A percentile compares a stretch with the other conserved stretches of the same genome.
phyloP scores from a whole-genome alignment of 2,329 filamentous ascomycete species.

The Monosporascus sp. region DNA sequence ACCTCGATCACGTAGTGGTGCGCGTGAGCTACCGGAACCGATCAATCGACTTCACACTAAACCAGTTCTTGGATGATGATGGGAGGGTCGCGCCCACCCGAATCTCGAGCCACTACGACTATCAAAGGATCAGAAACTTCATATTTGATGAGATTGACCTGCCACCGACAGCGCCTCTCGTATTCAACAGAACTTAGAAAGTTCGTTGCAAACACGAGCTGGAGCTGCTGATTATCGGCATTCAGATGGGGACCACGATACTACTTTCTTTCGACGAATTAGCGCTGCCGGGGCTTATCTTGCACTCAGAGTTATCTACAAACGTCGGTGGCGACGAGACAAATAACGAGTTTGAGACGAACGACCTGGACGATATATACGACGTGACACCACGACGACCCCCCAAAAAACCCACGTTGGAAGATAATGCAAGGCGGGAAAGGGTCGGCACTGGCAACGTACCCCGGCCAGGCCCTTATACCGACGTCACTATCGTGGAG shows the following conservation, averaged over 20 bases:
- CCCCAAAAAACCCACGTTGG: too few relatives aligned
- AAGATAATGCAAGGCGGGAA: too few relatives aligned
- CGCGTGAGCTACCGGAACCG: not conserved
- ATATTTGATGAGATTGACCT: not conserved
- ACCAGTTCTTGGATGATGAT: not conserved
- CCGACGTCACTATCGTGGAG: too few relatives aligned
- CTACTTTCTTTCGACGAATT: not conserved
- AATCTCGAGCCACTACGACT: constrained; percentile 2
- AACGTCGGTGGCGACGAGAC: not conserved
- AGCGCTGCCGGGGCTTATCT: not conserved
- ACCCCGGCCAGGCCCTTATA: too few relatives aligned
- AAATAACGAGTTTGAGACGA: not conserved
- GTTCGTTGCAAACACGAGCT: constrained; percentile 1
- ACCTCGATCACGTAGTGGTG: not conserved
- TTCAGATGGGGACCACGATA: constrained; percentile 1
- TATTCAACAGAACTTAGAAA: not conserved
- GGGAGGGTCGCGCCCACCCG: not conserved
- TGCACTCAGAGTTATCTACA: not conserved
- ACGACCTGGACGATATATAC: not conserved
- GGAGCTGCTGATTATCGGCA: constrained; percentile 1
- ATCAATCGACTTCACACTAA: not conserved
- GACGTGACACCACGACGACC: not conserved
- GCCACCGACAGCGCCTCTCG: not conserved
- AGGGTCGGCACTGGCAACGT: too few relatives aligned
- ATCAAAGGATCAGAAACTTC: not conserved